Evolutionary conservation across 1,139 yeast species (phyloP), one percentile per base, ranked within the genome.

Genomic region (Hyphopichia buzzinii): DNA sequence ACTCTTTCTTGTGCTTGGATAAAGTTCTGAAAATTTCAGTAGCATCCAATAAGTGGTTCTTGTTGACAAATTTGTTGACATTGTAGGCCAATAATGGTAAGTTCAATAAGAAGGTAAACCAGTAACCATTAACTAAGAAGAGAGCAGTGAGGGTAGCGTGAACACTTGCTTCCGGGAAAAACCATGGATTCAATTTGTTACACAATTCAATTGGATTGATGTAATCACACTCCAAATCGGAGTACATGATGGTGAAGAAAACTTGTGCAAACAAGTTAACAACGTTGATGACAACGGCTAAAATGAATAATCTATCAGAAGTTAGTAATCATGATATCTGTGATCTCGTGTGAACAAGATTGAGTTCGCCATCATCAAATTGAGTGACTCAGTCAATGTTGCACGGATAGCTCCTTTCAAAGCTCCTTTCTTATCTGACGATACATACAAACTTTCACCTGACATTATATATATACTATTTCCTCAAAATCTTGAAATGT

Each of bases 21-120:
- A 94, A 75, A 34, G 97, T 90, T 71, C 97, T 82, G 70, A 92
- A 92, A 55, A 92, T 94, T 67, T 92, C 98, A 33, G 99, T 92
- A 41, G 98, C 98, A 64, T 92, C 99, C 62, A 94, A 78, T 46
- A 88, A 69, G 61, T 92, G 92, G 61, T 84, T 84, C 64, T 86
- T 86, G 51, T 78, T 81, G 59, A 79, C 55, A 49, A 79, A 71
- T 62, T 86, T 86, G 67, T 83, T 83, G 43, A 72, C 80, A 59
- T 89, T 89, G 70, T 72, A 89, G 29, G 92, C 95, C 41, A 88
- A 67, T 46, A 94, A 72, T 34, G 98, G 98, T 49, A 85, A 67
- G 64, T 90, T 90, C 58, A 92, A 65, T 55, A 90, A 67, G 64
- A 92, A 86, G 26, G 90, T 80, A 62, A 87, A 79, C 97, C 97